Evolutionary conservation across 202 grass and related monocot species (phyloP).

Genomic region (Cymbopogon flexuosus): DNA sequence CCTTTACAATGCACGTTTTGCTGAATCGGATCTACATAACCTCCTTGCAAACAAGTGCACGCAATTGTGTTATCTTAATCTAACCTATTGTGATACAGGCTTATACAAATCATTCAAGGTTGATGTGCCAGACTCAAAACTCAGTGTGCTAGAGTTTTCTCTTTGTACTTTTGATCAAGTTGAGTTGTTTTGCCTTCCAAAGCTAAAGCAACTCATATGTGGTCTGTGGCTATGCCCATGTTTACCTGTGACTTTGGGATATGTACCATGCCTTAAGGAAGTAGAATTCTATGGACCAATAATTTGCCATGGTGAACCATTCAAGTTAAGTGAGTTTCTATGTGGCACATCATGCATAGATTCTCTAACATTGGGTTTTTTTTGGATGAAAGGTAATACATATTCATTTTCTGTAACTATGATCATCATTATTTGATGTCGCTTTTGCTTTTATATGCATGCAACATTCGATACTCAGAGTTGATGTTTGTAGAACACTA

Average conservation of each 20-base stretch:
- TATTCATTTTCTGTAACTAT: not conserved
- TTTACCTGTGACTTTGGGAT: not conserved
- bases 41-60: not conserved
- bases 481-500: too few species aligned
- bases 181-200: not conserved
- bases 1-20: not conserved
- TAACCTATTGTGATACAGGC: not conserved
- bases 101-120: not conserved
- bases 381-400: not conserved
- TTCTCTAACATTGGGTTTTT: not conserved
- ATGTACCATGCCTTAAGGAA: slow-evolving; percentile 16
- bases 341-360: not conserved
- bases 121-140: not conserved
- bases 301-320: not conserved
- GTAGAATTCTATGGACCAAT: not conserved
- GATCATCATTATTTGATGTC: too few species aligned
- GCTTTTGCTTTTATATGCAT: too few species aligned
- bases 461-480: too few species aligned
- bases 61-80: not conserved
- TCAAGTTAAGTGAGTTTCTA: slow-evolving; percentile 3
- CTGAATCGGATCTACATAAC: not conserved
- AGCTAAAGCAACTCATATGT: not conserved
- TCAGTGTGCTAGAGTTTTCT: not conserved
- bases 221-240: not conserved
- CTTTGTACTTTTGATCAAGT: not conserved